These are phyloP conservation scores for Berkeleyomyces rouxiae DNA, from an alignment of 2,329 filamentous ascomycete genomes.

Conservation along the genomic window DNA sequence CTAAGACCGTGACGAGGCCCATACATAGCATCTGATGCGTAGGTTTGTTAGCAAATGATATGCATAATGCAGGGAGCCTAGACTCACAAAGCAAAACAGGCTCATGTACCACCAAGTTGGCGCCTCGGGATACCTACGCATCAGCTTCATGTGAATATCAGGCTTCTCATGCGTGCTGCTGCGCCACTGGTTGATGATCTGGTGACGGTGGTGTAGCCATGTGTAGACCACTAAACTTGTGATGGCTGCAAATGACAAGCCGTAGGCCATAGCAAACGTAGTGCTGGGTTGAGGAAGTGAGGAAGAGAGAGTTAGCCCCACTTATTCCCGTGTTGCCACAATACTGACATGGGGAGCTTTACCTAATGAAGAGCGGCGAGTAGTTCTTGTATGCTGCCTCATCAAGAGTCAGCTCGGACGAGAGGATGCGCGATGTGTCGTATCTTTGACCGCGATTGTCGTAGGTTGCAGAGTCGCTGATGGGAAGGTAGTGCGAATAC, in stretches of 20 bases:
- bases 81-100: constrained; percentile 36
- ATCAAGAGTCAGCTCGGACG: constrained; percentile 43
- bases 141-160: constrained; percentile 47
- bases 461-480: constrained; percentile 53
- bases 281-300: constrained; percentile 30
- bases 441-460: constrained; percentile 52
- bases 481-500: constrained; percentile 49
- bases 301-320: neutral
- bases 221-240: constrained; percentile 53
- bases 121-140: constrained; percentile 45
- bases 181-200: constrained; percentile 47
- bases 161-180: constrained; percentile 42
- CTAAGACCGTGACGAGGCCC: constrained; percentile 37
- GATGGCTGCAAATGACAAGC: constrained; percentile 56
- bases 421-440: constrained; percentile 48
- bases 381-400: constrained; percentile 47
- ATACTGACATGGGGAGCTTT: constrained; percentile 1
- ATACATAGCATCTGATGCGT: constrained; percentile 32
- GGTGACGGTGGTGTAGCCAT: constrained; percentile 47
- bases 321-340: neutral
- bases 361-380: constrained; percentile 49
- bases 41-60: constrained; percentile 9
- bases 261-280: constrained; percentile 53
- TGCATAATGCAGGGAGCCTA: neutral
- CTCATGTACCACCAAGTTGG: constrained; percentile 48